phyloP scores from a whole-genome alignment of 805 yeast genomes.

The Myxozyma neglecta region DNA sequence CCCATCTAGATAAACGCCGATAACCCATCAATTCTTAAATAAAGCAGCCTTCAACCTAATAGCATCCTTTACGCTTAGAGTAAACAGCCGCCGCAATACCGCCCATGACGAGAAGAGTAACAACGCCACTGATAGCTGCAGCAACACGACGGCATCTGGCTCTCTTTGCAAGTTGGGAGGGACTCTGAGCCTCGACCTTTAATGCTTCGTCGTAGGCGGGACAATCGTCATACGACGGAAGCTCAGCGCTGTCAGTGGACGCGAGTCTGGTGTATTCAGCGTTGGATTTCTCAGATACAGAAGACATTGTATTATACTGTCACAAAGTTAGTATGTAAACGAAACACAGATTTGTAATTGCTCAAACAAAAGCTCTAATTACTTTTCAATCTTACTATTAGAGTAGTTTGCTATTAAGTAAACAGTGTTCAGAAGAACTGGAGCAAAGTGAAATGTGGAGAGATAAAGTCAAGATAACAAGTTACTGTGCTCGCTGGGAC shows the following conservation, averaged over 20 bases:
- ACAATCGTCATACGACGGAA: too few species aligned
- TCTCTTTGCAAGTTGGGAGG: neutral
- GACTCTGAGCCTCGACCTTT: slow-evolving; percentile 1
- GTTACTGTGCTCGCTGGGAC: too few species aligned
- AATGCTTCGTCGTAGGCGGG: slow-evolving; percentile 1
- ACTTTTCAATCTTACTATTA: too few species aligned
- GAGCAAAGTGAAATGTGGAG: too few species aligned
- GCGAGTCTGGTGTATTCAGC: slow-evolving; percentile 2
- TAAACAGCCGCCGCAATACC: neutral
- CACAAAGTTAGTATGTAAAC: neutral
- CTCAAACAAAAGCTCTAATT: neutral
- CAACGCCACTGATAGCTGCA: neutral
- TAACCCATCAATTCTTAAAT: too few species aligned
- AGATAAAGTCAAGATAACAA: too few species aligned
- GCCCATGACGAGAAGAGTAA: neutral
- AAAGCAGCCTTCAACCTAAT: too few species aligned
- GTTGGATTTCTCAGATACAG: neutral
- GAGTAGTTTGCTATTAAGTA: too few species aligned
- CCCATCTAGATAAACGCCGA: too few species aligned
- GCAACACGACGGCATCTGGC: neutral
- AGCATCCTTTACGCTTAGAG: neutral
- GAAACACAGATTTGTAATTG: neutral
- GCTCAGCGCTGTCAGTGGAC: neutral
- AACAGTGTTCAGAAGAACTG: too few species aligned
- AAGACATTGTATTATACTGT: neutral